These are phyloP conservation scores for Echria macrotheca DNA, from an alignment of 495 filamentous ascomycete species.

Conservation along the genomic window DNA sequence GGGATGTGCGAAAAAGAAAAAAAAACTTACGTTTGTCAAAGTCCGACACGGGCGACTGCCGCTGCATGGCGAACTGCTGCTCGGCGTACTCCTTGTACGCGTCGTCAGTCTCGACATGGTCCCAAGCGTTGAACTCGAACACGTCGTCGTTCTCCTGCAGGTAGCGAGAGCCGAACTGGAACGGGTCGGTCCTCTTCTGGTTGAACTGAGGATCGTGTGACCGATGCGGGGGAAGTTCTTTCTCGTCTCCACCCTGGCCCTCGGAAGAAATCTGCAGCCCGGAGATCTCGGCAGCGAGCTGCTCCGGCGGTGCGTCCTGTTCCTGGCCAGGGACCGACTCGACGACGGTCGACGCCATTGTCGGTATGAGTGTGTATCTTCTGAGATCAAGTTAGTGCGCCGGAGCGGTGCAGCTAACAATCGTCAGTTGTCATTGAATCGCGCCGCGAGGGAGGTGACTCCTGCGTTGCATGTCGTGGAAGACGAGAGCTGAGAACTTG, in stretches of 20 bases:
- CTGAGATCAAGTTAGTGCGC: conserved; percentile 15
- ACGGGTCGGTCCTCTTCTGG: conserved; percentile 82
- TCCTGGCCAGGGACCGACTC: conserved; percentile 10
- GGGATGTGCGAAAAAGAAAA: conserved; percentile 4
- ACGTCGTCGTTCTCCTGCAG: conserved; percentile 78
- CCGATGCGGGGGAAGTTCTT: conserved; percentile 38
- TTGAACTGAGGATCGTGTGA: conserved; percentile 54
- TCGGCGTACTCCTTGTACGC: conserved; percentile 76
- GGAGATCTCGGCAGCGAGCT: conserved; percentile 27
- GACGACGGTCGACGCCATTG: conserved; percentile 10
- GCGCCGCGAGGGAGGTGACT: conserved; percentile 18
- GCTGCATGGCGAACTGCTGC: conserved; percentile 74
- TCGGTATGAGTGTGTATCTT: conserved; percentile 17
- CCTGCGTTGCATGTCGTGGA: conserved; percentile 18
- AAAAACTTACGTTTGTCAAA: conserved; percentile 66
- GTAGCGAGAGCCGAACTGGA: conserved; percentile 87
- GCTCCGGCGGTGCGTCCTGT: conserved; percentile 11
- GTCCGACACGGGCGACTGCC: conserved; percentile 73
- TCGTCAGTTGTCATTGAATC: conserved; percentile 23
- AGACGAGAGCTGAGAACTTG: conserved; percentile 3
- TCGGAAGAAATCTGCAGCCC: conserved; percentile 22
- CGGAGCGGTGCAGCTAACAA: conserved; percentile 21
- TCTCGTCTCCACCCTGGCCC: conserved; percentile 10
- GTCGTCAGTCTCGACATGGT: conserved; percentile 86
- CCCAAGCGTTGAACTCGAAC: conserved; percentile 97